Percentiles rank a stretch among this genome's conserved stretches.
Conservation (phyloP, 2,329 filamentous ascomycete genomes). For the Didymella pomorum region DNA sequence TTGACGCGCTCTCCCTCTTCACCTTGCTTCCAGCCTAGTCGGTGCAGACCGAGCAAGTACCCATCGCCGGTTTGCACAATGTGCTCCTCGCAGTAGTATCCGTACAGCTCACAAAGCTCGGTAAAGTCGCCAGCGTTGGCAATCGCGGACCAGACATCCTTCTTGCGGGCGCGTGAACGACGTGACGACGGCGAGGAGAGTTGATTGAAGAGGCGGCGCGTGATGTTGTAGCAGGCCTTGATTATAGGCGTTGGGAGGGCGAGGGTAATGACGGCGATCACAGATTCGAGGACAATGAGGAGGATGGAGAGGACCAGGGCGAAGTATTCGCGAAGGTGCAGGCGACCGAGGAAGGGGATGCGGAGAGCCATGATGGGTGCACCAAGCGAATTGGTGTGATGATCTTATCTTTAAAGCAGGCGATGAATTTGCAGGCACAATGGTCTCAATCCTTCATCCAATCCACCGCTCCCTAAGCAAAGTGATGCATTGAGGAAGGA, state of each 20-base stretch:
- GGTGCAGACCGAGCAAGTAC: constrained; percentile 88
- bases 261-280: constrained; percentile 86
- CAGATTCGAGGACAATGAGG: constrained; percentile 80
- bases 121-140: constrained; percentile 90
- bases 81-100: constrained; percentile 95
- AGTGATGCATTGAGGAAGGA: no score
- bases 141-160: constrained; percentile 78
- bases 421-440: background rate
- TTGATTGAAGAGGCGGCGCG: constrained; percentile 81
- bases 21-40: constrained; percentile 81
- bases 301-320: constrained; percentile 84
- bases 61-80: constrained; percentile 94
- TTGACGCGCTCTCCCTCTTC: constrained; percentile 85
- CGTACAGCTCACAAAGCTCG: constrained; percentile 89
- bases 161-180: constrained; percentile 72
- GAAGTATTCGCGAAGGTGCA: constrained; percentile 77
- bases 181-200: constrained; percentile 75
- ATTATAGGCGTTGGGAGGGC: constrained; percentile 85
- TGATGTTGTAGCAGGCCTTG: constrained; percentile 80
- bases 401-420: background rate
- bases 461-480: background rate
- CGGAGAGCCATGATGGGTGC: constrained; percentile 53
- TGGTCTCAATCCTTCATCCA: background rate
- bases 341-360: constrained; percentile 69
- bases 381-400: background rate